phyloP scores from a whole-genome alignment of 1,284 basidiomycete genomes.

The Austroboletus novae-zelandiae region DNA sequence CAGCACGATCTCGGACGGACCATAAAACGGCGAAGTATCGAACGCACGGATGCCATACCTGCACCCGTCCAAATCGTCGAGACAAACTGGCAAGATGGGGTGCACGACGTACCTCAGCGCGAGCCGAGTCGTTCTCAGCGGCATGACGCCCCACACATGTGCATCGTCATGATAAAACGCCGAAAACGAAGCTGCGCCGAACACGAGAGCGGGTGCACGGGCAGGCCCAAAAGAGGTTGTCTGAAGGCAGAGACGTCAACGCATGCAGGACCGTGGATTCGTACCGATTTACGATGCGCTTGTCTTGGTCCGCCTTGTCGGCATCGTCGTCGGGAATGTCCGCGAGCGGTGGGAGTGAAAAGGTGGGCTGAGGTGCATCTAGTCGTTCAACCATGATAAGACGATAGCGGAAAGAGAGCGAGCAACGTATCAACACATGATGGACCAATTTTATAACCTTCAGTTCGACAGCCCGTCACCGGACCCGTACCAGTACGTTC shows the following conservation, averaged over 20 bases:
- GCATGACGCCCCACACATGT: conserved; percentile 56
- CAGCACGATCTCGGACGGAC: conserved; percentile 86
- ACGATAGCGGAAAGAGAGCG: not conserved
- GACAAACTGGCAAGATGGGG: too few relatives aligned
- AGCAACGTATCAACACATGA: too few relatives aligned
- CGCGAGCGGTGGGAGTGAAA: conserved; percentile 38
- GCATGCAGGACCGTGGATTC: not conserved
- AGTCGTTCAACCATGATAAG: conserved; percentile 41
- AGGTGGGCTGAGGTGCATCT: conserved; percentile 41
- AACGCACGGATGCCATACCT: conserved; percentile 90
- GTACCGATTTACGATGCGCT: conserved; percentile 13
- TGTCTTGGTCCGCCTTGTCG: conserved; percentile 45
- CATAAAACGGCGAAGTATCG: conserved; percentile 90
- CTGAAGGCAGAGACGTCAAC: conserved; percentile 15
- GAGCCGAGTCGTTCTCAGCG: conserved; percentile 73
- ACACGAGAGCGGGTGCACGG: conserved; percentile 51
- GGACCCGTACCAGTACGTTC: too few relatives aligned
- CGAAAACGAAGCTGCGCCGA: conserved; percentile 75
- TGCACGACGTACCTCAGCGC: conserved; percentile 61
- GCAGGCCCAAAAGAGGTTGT: conserved; percentile 27
- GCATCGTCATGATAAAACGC: conserved; percentile 68
- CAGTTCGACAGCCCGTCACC: too few relatives aligned
- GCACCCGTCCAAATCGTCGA: not conserved
- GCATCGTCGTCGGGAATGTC: conserved; percentile 48
- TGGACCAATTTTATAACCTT: too few relatives aligned